phyloP scores from a whole-genome alignment of 208 protist genomes.

The Blastocrithidia nonstop region DNA sequence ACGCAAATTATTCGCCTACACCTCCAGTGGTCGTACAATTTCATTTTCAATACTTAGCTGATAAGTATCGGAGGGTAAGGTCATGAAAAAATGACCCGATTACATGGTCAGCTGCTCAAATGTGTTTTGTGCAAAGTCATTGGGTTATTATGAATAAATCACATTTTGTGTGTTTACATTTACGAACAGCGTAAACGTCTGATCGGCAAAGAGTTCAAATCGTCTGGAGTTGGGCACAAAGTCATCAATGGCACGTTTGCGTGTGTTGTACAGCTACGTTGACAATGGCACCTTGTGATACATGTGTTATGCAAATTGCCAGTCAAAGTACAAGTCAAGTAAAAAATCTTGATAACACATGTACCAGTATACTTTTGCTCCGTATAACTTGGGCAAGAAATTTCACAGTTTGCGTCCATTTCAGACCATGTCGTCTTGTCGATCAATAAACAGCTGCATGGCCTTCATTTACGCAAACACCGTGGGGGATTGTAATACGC shows the following conservation, averaged over 20 bases:
- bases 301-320: slow-evolving; percentile 65
- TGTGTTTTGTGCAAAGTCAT: slow-evolving; percentile 42
- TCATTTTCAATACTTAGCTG: slow-evolving; percentile 67
- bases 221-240: slow-evolving; percentile 72
- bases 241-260: slow-evolving; percentile 37
- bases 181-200: slow-evolving; percentile 19
- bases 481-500: slow-evolving; percentile 37
- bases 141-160: slow-evolving; percentile 59
- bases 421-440: slow-evolving; percentile 53
- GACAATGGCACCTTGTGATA: slow-evolving; percentile 65
- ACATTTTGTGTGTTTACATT: slow-evolving; percentile 74
- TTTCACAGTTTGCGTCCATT: slow-evolving; percentile 68
- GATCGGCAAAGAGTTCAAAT: slow-evolving; percentile 55
- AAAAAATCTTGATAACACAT: slow-evolving; percentile 72
- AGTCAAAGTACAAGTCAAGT: slow-evolving; percentile 71
- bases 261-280: slow-evolving; percentile 67
- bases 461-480: slow-evolving; percentile 29
- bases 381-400: slow-evolving; percentile 31
- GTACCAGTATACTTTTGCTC: slow-evolving; percentile 53
- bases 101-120: slow-evolving; percentile 43
- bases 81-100: slow-evolving; percentile 34
- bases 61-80: slow-evolving; percentile 63
- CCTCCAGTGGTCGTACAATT: slow-evolving; percentile 46
- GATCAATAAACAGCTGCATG: slow-evolving; percentile 64
- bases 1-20: slow-evolving; percentile 22